Percentiles rank a stretch among this genome's conserved stretches.
Evolutionary conservation across 148 eudicot genomes (phyloP).

Genomic region (Heliamphora exappendiculata): DNA sequence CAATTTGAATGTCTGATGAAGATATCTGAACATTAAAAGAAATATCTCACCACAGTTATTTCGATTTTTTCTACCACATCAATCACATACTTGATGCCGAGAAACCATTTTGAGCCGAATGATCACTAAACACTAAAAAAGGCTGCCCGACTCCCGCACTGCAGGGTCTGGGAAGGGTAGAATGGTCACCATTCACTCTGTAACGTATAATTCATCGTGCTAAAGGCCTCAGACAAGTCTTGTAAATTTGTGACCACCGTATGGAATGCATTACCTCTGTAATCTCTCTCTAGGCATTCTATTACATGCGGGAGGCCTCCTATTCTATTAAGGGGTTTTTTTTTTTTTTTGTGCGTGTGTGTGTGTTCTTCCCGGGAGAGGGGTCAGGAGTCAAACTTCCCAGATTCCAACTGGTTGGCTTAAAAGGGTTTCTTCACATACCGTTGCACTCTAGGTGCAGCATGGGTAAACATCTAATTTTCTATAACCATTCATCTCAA

Average conservation of each 20-base stretch:
- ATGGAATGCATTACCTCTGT: background rate
- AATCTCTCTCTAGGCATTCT: background rate
- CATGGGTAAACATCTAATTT: background rate
- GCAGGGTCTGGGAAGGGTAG: too few species aligned
- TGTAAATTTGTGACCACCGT: background rate
- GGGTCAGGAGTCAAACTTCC: background rate
- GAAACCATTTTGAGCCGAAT: background rate
- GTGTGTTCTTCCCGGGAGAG: background rate
- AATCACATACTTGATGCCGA: background rate
- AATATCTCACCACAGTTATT: background rate
- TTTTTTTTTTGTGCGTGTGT: background rate
- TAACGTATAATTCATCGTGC: background rate
- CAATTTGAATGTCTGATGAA: background rate
- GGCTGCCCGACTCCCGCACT: too few species aligned
- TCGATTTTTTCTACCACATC: too few species aligned
- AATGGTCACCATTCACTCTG: background rate
- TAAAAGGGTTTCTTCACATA: background rate
- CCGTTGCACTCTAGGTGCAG: background rate
- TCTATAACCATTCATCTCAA: background rate
- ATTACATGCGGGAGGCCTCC: background rate
- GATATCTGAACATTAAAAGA: background rate
- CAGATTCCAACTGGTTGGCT: background rate
- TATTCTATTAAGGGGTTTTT: too few species aligned
- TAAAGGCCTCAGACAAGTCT: background rate
- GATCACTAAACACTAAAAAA: too few species aligned